Evolutionary conservation across 768 basidiomycete genomes (phyloP), one percentile per base, ranked within the genome.

Genomic region (Xerocomellus dryophilus): DNA sequence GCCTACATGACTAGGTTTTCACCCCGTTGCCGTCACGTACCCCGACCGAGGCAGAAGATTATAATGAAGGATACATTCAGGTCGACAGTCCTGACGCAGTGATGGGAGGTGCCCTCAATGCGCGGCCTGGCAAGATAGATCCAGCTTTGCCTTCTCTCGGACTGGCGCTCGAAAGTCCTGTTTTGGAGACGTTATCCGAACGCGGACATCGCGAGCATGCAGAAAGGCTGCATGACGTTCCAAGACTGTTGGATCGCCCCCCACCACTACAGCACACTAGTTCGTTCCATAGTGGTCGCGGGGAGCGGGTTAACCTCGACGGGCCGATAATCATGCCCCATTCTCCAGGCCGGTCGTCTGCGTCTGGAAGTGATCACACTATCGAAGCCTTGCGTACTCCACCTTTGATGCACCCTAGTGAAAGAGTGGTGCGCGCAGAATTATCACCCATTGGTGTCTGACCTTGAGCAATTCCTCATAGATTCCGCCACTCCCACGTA

Each of bases 51-150:
- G 61, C 56, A 41, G 69, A 69, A 10, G 69, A 70, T 11, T 65
- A 60, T n/a, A 65, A 63, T 44, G 69, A 70, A 39, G 69, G 65
- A 23, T 70, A 61, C 50, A 51, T 70, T 34, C 69, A 58, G 39
- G 71, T 70, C 17, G 67, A 70, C 39, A 69, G 51, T 36, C 69
- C 69, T 6, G 56, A 69, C 32, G 69, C 66, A 21, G 51, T 70
- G 12, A 61, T 70, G 71, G 65, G 69, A 29, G 69, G 69, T 15
- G 61, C 51, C 38, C 69, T 70, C 32, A 70, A 72, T 40, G 69
- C 69, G 7, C 65, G 69, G 4, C 71, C 69, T 12, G 61, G 51
- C 42, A 69, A 61, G 54, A 15, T 67, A 15, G 57, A 62, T 43
- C 34, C 54, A 12, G 36, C 9, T 39, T 43, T 71, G 1, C 68